A percentile compares a stretch with the other conserved stretches of the same genome.
Conservation (phyloP, 1,139 yeast species). For the Lodderomyces theae region DNA sequence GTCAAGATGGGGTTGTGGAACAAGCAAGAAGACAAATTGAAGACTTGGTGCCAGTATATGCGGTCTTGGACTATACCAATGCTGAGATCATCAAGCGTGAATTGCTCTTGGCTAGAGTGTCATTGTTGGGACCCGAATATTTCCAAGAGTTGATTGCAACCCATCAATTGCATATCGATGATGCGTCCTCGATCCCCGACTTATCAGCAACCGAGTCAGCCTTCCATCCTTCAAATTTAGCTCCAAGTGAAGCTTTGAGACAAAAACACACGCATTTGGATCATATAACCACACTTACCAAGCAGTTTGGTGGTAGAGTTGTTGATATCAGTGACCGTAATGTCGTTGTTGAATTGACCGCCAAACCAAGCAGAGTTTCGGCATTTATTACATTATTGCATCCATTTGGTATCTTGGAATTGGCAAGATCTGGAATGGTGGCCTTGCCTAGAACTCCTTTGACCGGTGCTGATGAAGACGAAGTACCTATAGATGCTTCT, state of each 20-base stretch:
- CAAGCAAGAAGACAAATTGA: conserved; percentile 99
- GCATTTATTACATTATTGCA: conserved; percentile 84
- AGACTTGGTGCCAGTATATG: conserved; percentile 97
- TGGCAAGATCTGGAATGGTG: conserved; percentile 98
- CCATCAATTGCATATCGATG: conserved; percentile 56
- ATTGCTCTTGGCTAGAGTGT: conserved; percentile 83
- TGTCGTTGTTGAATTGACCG: conserved; percentile 90
- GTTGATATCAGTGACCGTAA: conserved; percentile 92
- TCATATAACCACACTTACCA: conserved; percentile 76
- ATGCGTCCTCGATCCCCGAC: conserved; percentile 43
- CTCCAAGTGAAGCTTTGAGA: conserved; percentile 90
- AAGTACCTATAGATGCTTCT: conserved; percentile 56
- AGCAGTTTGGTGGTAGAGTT: conserved; percentile 87
- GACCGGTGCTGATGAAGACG: conserved; percentile 50
- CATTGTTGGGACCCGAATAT: conserved; percentile 93
- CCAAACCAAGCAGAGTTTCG: conserved; percentile 87
- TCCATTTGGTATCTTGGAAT: conserved; percentile 94
- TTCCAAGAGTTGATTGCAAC: conserved; percentile 92
- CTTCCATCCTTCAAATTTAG: conserved; percentile 85
- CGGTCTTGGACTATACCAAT: conserved; percentile 90
- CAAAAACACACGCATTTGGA: conserved; percentile 88
- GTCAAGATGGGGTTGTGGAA: conserved; percentile 94
- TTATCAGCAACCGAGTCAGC: conserved; percentile 52
- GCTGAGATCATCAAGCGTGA: conserved; percentile 91
- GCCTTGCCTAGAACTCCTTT: conserved; percentile 96